Conservation (phyloP, 768 basidiomycete species). For the Gloeophyllum trabeum region DNA sequence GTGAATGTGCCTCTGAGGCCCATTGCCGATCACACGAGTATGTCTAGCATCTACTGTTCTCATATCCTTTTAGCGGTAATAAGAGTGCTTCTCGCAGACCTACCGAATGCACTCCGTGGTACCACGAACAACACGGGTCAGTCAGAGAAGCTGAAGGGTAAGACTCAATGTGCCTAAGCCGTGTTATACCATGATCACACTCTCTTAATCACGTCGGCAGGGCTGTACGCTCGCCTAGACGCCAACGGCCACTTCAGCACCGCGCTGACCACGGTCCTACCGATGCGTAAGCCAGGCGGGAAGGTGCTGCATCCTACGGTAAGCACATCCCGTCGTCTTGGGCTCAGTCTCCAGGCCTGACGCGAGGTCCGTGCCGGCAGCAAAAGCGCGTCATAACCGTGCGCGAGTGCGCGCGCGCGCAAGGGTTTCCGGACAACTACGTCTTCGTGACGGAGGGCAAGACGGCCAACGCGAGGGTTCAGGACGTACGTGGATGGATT, state of each 20-base stretch:
- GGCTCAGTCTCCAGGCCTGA: not conserved
- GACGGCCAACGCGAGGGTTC: constrained; percentile 20
- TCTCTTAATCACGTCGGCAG: constrained; percentile 17
- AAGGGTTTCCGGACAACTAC: constrained; percentile 71
- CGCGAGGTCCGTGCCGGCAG: constrained; percentile 19
- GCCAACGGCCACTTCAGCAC: constrained; percentile 45
- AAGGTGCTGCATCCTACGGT: constrained; percentile 35
- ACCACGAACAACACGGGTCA: no score
- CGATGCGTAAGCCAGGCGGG: constrained; percentile 33
- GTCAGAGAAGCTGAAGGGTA: no score
- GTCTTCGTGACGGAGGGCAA: constrained; percentile 40
- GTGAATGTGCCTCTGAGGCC: no score
- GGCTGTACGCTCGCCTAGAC: constrained; percentile 46
- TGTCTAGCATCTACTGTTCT: no score
- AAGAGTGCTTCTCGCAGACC: no score
- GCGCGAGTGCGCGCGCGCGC: constrained; percentile 59
- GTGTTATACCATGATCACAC: constrained; percentile 9
- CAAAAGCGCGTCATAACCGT: constrained; percentile 64
- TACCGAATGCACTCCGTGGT: no score
- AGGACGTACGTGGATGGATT: constrained; percentile 48
- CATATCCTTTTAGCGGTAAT: no score
- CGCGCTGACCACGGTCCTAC: constrained; percentile 44
- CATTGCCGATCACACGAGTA: no score
- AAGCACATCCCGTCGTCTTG: constrained; percentile 7
- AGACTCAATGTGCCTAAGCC: no score